Percentiles rank a stretch among this genome's conserved stretches.
Evolutionary conservation across 2,329 filamentous ascomycete genomes (phyloP).

Genomic region (Penicillium sp.): DNA sequence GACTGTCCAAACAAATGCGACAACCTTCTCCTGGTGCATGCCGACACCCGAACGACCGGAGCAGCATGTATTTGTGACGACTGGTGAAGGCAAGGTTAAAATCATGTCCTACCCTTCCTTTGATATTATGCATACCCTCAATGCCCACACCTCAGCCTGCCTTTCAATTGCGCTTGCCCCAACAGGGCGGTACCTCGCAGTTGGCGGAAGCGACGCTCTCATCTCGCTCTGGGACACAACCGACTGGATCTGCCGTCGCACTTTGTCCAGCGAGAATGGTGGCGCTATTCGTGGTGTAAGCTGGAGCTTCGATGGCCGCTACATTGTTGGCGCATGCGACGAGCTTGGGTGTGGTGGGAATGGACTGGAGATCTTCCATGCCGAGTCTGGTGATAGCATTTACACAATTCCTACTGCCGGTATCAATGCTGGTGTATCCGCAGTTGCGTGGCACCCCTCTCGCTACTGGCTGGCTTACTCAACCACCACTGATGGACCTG

Average conservation of each 20-base stretch:
- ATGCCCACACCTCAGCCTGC: slow-evolving; percentile 51
- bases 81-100: slow-evolving; percentile 50
- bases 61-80: slow-evolving; percentile 48
- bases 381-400: slow-evolving; percentile 50
- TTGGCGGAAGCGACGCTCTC: slow-evolving; percentile 50
- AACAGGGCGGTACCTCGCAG: slow-evolving; percentile 49
- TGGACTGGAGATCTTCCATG: slow-evolving; percentile 51
- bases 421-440: slow-evolving; percentile 41
- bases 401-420: slow-evolving; percentile 45
- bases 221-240: slow-evolving; percentile 53
- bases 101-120: slow-evolving; percentile 50
- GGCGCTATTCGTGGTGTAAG: slow-evolving; percentile 49
- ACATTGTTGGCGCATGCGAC: slow-evolving; percentile 49
- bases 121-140: slow-evolving; percentile 43
- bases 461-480: slow-evolving; percentile 52
- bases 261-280: slow-evolving; percentile 44
- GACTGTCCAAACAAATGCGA: slow-evolving; percentile 49
- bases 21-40: slow-evolving; percentile 47
- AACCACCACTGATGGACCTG: slow-evolving; percentile 42
- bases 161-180: slow-evolving; percentile 47
- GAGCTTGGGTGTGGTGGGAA: slow-evolving; percentile 44
- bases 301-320: slow-evolving; percentile 52
- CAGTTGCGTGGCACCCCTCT: slow-evolving; percentile 51
- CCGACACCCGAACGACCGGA: slow-evolving; percentile 35
- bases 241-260: slow-evolving; percentile 51